Evolutionary conservation across 805 yeast genomes (phyloP).

Genomic region (Yamadazyma sp.): DNA sequence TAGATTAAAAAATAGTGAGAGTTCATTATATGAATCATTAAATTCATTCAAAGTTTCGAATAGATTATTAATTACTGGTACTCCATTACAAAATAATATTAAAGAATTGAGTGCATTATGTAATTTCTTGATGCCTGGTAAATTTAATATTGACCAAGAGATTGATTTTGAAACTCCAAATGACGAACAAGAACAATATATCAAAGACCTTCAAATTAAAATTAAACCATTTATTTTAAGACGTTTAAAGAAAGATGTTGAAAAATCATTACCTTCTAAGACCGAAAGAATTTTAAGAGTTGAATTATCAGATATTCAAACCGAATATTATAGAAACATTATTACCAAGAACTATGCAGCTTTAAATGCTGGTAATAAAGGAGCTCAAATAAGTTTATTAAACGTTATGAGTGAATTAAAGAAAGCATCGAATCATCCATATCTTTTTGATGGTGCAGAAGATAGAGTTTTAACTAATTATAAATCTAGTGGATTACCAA

Average conservation of each 20-base stretch:
- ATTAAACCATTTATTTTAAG: constrained; percentile 91
- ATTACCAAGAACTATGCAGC: constrained; percentile 91
- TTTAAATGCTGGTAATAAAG: constrained; percentile 66
- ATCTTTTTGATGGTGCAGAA: constrained; percentile 90
- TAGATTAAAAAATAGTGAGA: constrained; percentile 89
- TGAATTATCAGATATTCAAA: constrained; percentile 91
- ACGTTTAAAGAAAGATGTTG: constrained; percentile 94
- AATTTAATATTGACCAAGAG: constrained; percentile 84
- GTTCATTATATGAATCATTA: constrained; percentile 86
- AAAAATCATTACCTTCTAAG: constrained; percentile 92
- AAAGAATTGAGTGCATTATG: constrained; percentile 94
- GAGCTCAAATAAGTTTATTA: constrained; percentile 75
- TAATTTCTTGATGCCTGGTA: constrained; percentile 95
- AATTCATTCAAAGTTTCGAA: constrained; percentile 79
- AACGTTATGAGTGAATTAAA: constrained; percentile 95
- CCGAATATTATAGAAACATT: constrained; percentile 91
- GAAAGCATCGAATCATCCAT: constrained; percentile 97
- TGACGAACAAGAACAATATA: constrained; percentile 82
- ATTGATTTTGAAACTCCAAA: constrained; percentile 91
- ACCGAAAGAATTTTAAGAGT: constrained; percentile 94
- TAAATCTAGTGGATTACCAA: constrained; percentile 45
- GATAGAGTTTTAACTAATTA: constrained; percentile 69
- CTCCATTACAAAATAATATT: constrained; percentile 94
- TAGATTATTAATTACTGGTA: constrained; percentile 90
- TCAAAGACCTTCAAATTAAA: constrained; percentile 77